Evolutionary conservation across 805 yeast genomes (phyloP).

Genomic region (Metschnikowia noctiluminum): DNA sequence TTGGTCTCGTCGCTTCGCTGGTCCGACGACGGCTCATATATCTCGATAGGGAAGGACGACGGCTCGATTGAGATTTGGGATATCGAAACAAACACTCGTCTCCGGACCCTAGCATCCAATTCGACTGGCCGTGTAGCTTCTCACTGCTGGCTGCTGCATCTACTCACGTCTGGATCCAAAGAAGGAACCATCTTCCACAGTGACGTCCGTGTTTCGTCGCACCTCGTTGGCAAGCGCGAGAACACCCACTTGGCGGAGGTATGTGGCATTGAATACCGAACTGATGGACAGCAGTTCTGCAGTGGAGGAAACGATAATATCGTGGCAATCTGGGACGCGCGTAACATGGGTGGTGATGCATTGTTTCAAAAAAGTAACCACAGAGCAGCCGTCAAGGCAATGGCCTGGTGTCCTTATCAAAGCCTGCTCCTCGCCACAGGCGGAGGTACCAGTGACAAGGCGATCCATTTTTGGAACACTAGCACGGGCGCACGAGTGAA

Average conservation of each 20-base stretch:
- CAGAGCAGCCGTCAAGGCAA: slow-evolving; percentile 92
- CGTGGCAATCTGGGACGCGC: slow-evolving; percentile 88
- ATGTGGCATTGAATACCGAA: slow-evolving; percentile 84
- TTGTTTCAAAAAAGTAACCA: slow-evolving; percentile 75
- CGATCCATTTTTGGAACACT: slow-evolving; percentile 91
- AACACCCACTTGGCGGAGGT: slow-evolving; percentile 75
- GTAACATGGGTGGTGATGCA: slow-evolving; percentile 40
- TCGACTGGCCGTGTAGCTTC: slow-evolving; percentile 69
- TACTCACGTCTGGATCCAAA: slow-evolving; percentile 82
- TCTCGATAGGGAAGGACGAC: slow-evolving; percentile 78
- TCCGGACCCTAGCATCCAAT: slow-evolving; percentile 73
- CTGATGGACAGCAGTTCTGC: slow-evolving; percentile 82
- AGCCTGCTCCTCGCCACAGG: slow-evolving; percentile 86
- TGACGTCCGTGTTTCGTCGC: slow-evolving; percentile 84
- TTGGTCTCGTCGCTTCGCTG: slow-evolving; percentile 73
- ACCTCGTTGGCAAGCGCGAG: slow-evolving; percentile 55
- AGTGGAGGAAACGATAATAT: slow-evolving; percentile 94
- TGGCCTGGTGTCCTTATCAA: slow-evolving; percentile 93
- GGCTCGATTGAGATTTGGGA: slow-evolving; percentile 95
- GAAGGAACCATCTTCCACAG: slow-evolving; percentile 82
- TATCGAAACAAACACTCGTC: slow-evolving; percentile 65
- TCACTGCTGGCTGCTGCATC: slow-evolving; percentile 79
- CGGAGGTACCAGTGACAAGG: slow-evolving; percentile 89
- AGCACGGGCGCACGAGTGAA: slow-evolving; percentile 84
- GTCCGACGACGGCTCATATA: slow-evolving; percentile 87